Conservation (phyloP, 768 basidiomycete species). For the Pulveroboletus frians region DNA sequence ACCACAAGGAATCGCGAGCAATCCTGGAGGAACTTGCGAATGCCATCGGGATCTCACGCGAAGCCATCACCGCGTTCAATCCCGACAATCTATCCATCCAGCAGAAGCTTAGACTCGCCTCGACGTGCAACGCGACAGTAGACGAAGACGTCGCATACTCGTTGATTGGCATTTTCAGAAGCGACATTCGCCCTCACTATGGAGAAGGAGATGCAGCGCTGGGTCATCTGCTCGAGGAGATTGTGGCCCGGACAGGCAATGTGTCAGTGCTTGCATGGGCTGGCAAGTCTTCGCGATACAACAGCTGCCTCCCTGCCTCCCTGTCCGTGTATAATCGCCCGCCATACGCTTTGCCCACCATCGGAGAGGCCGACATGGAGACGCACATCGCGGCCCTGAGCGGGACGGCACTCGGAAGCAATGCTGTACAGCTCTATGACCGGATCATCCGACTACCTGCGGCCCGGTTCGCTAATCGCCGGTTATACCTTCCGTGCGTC, state of each 20-base stretch:
- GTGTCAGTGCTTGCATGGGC: too few relatives aligned
- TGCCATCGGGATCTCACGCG: too few relatives aligned
- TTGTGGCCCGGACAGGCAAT: constrained; percentile 5
- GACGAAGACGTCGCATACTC: too few relatives aligned
- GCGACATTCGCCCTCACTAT: constrained; percentile 1
- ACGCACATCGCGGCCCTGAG: neutral
- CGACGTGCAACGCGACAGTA: too few relatives aligned
- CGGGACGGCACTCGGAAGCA: neutral
- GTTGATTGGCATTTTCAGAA: too few relatives aligned
- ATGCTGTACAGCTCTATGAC: neutral
- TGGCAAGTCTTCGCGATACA: constrained; percentile 3
- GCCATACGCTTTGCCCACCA: too few relatives aligned
- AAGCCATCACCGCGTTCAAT: too few relatives aligned
- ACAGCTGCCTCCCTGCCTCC: constrained; percentile 7
- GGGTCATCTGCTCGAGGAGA: constrained; percentile 7
- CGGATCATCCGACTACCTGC: too few relatives aligned
- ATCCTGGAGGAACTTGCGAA: neutral
- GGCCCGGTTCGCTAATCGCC: constrained; percentile 1
- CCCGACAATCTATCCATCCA: too few relatives aligned
- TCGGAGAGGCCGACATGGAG: too few relatives aligned
- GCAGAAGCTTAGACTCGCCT: too few relatives aligned
- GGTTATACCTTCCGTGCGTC: constrained; percentile 10
- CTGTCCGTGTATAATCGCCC: neutral
- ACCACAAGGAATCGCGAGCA: neutral
- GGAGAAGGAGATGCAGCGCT: constrained; percentile 3